Evolutionary conservation across 2,329 filamentous ascomycete species (phyloP).

Genomic region (Gnomoniopsis smithogilvyi): DNA sequence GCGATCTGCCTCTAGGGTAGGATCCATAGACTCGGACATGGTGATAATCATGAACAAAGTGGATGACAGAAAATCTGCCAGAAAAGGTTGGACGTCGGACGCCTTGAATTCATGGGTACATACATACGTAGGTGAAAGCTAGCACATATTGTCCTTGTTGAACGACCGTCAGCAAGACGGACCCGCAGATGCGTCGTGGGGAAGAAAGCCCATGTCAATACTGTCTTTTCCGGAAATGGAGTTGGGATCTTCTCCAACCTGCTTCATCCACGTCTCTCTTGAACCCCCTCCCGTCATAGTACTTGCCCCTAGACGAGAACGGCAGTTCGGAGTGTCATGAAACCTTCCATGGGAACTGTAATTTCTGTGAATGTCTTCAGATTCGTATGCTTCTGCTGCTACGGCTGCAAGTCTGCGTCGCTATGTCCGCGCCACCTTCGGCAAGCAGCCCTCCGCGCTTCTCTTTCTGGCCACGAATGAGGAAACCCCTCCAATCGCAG

Average conservation of each 20-base stretch:
- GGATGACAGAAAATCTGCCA: no score
- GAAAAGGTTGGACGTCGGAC: no score
- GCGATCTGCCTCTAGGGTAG: background rate
- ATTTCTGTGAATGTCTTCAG: background rate
- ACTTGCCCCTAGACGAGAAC: background rate
- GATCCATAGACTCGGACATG: background rate
- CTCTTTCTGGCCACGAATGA: background rate
- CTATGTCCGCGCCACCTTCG: background rate
- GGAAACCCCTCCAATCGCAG: conserved; percentile 13
- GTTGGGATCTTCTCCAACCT: background rate
- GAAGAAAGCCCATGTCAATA: no score
- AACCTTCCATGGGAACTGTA: background rate
- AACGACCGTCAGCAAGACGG: no score
- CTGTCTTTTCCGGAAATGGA: no score
- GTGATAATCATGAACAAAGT: no score
- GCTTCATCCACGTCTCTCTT: background rate
- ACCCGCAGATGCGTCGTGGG: no score
- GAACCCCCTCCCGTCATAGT: background rate
- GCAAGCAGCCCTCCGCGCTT: conserved; percentile 6
- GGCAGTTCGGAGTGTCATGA: conserved; percentile 7
- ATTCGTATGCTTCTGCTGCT: background rate
- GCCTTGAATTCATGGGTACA: no score
- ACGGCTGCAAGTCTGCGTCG: background rate
- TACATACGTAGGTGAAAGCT: no score
- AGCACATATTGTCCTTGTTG: no score